Base-by-base conservation (phyloP, 495 filamentous ascomycete species). In the Letharia columbiana region DNA sequence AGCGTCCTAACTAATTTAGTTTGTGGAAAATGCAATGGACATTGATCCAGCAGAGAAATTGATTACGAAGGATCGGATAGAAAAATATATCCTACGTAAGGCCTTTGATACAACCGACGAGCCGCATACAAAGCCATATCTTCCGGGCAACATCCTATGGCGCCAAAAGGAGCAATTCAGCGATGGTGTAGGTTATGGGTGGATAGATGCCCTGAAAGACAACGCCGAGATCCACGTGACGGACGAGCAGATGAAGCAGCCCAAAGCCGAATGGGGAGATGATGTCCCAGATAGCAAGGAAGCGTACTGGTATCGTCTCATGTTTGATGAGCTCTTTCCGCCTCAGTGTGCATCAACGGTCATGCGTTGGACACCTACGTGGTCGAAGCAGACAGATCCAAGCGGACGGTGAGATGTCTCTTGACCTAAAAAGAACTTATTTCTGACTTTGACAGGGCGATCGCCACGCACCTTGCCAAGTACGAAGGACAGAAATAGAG, bases 281-380 rank as follows among this genome's bases (percentile, higher is more conserved):
- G 94, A 98, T 71, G 84, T 95, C 65, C 94, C 94, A 57, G 92
- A 97, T 73, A 91, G 87, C 70, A 98, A 98, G 83, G 94, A 98
- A 80, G 92, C 92, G 84, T 96, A 97, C 81, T 98, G 94, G 95
- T 98, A 98, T 81, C 87, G 94, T 69, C 78, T 74, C 72, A 98
- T 98, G 91, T 98, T 98, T 75, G 94, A 98, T 75, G 94, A 98
- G 82, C 92, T 91, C 77, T 98, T 98, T 84, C 95, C 95, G 49
- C 80, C 87, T 35, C 87, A 89, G 72, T 96, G 92, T 76, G 94
- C 95, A 37, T 84, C 82, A 31, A 98, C 95, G 45, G 94, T 98
- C 52, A 89, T 91, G 90, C 83, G 95, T 66, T 98, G 94, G 94
- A 92, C 87, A 60, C 94, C 94, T n/a, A 98, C 87, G 35, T 98